Conservation (phyloP, 1,139 yeast species). For the Pichia sp. region DNA sequence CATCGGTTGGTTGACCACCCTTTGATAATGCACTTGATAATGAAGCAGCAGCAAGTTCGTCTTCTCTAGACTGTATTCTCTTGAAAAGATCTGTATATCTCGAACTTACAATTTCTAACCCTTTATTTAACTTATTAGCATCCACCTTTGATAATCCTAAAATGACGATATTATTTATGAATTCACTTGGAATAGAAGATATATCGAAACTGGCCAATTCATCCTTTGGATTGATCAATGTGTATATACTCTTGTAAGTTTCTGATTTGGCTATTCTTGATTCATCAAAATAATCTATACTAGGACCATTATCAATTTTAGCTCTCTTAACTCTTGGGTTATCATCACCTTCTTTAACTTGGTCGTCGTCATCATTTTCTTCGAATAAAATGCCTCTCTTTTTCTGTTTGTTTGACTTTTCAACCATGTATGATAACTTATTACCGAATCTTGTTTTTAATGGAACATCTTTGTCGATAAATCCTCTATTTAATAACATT, state of each 20-base stretch:
- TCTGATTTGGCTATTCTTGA: slow-evolving; percentile 38
- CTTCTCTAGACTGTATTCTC: slow-evolving; percentile 5
- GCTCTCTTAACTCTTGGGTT: slow-evolving; percentile 27
- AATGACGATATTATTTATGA: slow-evolving; percentile 63
- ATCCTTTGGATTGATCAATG: slow-evolving; percentile 60
- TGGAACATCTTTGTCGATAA: slow-evolving; percentile 39
- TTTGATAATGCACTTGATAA: not conserved
- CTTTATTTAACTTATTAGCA: slow-evolving; percentile 56
- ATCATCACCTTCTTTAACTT: slow-evolving; percentile 13
- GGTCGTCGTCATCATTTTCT: slow-evolving; percentile 26
- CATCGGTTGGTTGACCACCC: not conserved
- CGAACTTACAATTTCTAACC: slow-evolving; percentile 63
- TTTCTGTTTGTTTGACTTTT: slow-evolving; percentile 27
- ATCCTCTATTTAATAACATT: slow-evolving; percentile 38
- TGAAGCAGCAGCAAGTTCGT: not conserved
- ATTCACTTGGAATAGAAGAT: slow-evolving; percentile 60
- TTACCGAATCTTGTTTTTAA: slow-evolving; percentile 32
- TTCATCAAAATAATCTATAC: slow-evolving; percentile 33
- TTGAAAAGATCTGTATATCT: slow-evolving; percentile 35
- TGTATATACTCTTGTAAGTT: slow-evolving; percentile 46
- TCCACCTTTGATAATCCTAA: slow-evolving; percentile 59
- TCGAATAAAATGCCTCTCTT: slow-evolving; percentile 27
- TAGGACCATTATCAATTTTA: slow-evolving; percentile 20
- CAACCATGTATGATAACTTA: slow-evolving; percentile 30
- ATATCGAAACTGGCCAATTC: slow-evolving; percentile 65